Conservation (phyloP, 1,284 basidiomycete species). For the Bjerkandera adusta region DNA sequence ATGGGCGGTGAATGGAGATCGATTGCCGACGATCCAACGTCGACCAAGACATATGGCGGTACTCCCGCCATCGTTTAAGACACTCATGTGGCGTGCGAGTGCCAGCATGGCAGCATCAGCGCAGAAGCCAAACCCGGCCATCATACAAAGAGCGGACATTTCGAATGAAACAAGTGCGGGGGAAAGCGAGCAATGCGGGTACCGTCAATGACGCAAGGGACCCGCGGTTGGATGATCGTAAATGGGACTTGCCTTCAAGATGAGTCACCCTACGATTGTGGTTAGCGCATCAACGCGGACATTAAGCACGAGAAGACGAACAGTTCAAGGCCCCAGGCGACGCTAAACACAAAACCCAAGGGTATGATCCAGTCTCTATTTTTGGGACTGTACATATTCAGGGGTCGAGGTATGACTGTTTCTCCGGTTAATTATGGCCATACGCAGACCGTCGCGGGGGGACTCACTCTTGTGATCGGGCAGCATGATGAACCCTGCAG, state of each 20-base stretch:
- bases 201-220: too few relatives aligned
- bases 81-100: too few relatives aligned
- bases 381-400: slow-evolving; percentile 35
- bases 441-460: slow-evolving; percentile 1
- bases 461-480: slow-evolving; percentile 39
- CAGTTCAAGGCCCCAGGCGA: slow-evolving; percentile 73
- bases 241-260: slow-evolving; percentile 70
- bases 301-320: slow-evolving; percentile 33
- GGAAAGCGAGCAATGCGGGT: too few relatives aligned
- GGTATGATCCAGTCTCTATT: slow-evolving; percentile 58
- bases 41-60: too few relatives aligned
- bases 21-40: too few relatives aligned
- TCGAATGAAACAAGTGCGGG: too few relatives aligned
- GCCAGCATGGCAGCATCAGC: too few relatives aligned
- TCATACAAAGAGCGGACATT: too few relatives aligned
- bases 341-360: slow-evolving; percentile 62
- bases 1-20: too few relatives aligned
- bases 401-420: slow-evolving; percentile 55
- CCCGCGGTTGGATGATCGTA: too few relatives aligned
- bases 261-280: slow-evolving; percentile 59
- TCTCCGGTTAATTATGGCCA: not conserved
- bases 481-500: slow-evolving; percentile 40
- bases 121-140: too few relatives aligned
- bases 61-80: too few relatives aligned
- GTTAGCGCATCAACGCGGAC: not conserved